Percentiles rank a stretch among this genome's conserved stretches.
These are phyloP conservation scores for Pyrrhoderma lamaoense DNA, from an alignment of 1,284 basidiomycete genomes.

Conservation along the genomic window DNA sequence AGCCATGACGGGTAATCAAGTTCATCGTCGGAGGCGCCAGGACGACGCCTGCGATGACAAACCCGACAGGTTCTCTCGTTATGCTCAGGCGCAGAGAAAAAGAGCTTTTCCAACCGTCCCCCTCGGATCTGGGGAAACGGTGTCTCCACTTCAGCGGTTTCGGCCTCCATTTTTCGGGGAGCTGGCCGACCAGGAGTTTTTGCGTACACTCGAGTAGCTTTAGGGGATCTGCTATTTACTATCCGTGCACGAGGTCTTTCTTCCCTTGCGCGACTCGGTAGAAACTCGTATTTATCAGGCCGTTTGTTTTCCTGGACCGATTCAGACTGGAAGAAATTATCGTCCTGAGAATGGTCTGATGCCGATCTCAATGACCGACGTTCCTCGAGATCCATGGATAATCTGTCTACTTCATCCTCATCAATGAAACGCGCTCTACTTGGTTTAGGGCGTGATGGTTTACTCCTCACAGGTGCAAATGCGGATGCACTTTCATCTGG, in stretches of 20 bases:
- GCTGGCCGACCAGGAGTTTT: no score
- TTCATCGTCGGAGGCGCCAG: conserved; percentile 20
- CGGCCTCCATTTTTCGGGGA: neutral
- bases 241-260: conserved; percentile 10
- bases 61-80: conserved; percentile 58
- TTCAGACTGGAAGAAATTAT: neutral
- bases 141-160: conserved; percentile 29
- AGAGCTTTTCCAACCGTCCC: conserved; percentile 64
- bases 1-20: conserved; percentile 24
- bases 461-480: conserved; percentile 32
- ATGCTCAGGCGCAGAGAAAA: conserved; percentile 73
- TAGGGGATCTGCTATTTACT: neutral
- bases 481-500: conserved; percentile 35
- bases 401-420: conserved; percentile 43
- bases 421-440: conserved; percentile 34
- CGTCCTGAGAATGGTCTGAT: conserved; percentile 5
- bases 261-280: neutral
- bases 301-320: neutral
- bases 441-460: conserved; percentile 23
- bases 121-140: conserved; percentile 81
- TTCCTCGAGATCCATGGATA: conserved; percentile 52
- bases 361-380: conserved; percentile 42
- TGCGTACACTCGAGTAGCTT: neutral
- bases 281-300: neutral
- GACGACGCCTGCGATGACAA: conserved; percentile 44